Conservation (phyloP, 345 rosid species). For the Populus tremula region DNA sequence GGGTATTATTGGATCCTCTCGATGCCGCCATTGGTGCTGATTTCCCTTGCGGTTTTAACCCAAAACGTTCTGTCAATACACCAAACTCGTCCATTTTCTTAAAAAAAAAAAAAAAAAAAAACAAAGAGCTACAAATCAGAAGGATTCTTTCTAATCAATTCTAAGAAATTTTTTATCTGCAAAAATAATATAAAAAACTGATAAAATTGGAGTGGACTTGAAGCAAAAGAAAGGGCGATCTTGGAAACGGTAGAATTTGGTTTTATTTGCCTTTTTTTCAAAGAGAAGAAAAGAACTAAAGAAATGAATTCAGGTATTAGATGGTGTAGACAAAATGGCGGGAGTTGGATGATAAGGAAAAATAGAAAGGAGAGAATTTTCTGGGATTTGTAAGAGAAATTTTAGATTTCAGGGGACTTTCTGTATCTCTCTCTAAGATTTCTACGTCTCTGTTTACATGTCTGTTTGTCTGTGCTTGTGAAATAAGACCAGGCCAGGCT, state of each 20-base stretch:
- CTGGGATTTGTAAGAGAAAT: slow-evolving; percentile 9
- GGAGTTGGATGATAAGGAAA: slow-evolving; percentile 15
- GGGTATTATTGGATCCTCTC: slow-evolving; percentile 37
- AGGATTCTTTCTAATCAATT: too few species aligned
- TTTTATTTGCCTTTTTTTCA: background rate
- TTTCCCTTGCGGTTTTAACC: slow-evolving; percentile 82
- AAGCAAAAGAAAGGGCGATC: background rate
- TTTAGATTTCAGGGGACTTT: background rate
- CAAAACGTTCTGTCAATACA: slow-evolving; percentile 72
- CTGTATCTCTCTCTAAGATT: background rate
- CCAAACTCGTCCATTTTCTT: slow-evolving; percentile 72
- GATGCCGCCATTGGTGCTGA: slow-evolving; percentile 80
- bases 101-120: background rate
- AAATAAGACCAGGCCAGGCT: background rate
- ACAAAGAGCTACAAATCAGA: background rate
- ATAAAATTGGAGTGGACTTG: background rate
- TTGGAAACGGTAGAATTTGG: background rate
- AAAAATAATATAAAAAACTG: background rate
- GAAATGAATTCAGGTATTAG: background rate
- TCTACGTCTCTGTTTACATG: background rate
- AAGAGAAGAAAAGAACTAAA: background rate
- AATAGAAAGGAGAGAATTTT: slow-evolving; percentile 9
- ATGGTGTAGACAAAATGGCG: slow-evolving; percentile 22
- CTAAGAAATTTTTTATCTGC: slow-evolving; percentile 2
- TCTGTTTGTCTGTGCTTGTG: background rate